Evolutionary conservation across 2,329 filamentous ascomycete genomes (phyloP).

Genomic region (Plenodomus tracheiphilus): DNA sequence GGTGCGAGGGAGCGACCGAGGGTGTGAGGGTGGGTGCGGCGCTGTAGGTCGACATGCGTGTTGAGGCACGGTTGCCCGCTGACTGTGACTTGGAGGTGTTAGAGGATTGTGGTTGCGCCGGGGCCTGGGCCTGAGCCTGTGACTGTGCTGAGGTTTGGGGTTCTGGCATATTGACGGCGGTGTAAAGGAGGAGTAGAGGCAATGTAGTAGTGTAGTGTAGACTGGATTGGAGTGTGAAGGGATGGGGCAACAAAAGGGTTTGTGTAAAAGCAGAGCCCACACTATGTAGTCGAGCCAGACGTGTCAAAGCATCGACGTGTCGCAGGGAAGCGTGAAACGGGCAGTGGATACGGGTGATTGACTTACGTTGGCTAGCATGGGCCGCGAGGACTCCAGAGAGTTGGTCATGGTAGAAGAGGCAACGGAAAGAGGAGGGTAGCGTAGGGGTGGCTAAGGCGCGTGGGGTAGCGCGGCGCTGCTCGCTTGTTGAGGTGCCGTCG

Average conservation of each 20-base stretch:
- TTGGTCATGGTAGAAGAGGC: slow-evolving; percentile 37
- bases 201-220: slow-evolving; percentile 1
- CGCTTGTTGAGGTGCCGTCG: neutral
- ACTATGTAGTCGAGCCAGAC: neutral
- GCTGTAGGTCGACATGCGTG: slow-evolving; percentile 56
- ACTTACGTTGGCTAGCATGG: slow-evolving; percentile 48
- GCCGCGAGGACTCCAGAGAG: slow-evolving; percentile 46
- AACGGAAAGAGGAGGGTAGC: slow-evolving; percentile 5
- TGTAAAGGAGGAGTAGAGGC: neutral
- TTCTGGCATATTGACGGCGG: slow-evolving; percentile 22
- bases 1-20: slow-evolving; percentile 52
- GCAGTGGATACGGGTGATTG: slow-evolving; percentile 27
- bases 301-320: slow-evolving; percentile 19
- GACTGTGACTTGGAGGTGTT: slow-evolving; percentile 35
- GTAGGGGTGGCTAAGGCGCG: neutral
- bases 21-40: slow-evolving; percentile 55
- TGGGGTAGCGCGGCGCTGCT: slow-evolving; percentile 2
- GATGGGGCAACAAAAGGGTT: slow-evolving; percentile 5
- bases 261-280: slow-evolving; percentile 1
- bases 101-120: slow-evolving; percentile 11
- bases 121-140: neutral
- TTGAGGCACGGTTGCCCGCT: slow-evolving; percentile 44
- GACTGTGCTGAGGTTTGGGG: slow-evolving; percentile 12
- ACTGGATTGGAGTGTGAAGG: neutral
- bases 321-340: slow-evolving; percentile 34